Conservation (phyloP, 2,329 filamentous ascomycete species). For the Ophiostoma triangulosporum region DNA sequence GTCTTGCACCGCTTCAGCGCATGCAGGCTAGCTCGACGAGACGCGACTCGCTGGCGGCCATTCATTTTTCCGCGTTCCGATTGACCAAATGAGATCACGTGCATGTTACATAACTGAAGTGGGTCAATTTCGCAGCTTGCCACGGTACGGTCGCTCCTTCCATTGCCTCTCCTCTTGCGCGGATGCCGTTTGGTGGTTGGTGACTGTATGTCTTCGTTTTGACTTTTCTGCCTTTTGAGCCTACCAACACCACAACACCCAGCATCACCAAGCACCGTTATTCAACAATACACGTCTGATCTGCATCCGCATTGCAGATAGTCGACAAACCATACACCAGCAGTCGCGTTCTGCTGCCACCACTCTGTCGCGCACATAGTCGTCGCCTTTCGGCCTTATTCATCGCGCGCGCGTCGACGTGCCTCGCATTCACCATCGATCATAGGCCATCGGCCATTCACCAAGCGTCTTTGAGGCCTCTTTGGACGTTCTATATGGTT, state of each 20-base stretch:
- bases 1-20: no score
- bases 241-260: neutral
- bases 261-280: neutral
- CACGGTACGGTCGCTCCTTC: constrained; percentile 1
- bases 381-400: neutral
- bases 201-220: neutral
- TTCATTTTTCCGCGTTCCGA: constrained; percentile 2
- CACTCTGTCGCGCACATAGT: neutral
- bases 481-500: constrained; percentile 10
- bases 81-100: neutral
- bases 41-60: constrained; percentile 1
- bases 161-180: neutral
- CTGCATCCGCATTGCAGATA: neutral
- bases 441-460: neutral
- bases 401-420: neutral
- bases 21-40: neutral
- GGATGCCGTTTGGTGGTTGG: neutral
- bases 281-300: neutral
- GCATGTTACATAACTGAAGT: neutral
- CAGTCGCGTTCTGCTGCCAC: neutral
- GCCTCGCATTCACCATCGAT: neutral
- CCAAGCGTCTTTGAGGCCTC: neutral
- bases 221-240: neutral
- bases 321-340: neutral
- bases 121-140: neutral